These are phyloP conservation scores for Talaromyces pinophilus DNA, from an alignment of 2,329 filamentous ascomycete species.

Conservation along the genomic window DNA sequence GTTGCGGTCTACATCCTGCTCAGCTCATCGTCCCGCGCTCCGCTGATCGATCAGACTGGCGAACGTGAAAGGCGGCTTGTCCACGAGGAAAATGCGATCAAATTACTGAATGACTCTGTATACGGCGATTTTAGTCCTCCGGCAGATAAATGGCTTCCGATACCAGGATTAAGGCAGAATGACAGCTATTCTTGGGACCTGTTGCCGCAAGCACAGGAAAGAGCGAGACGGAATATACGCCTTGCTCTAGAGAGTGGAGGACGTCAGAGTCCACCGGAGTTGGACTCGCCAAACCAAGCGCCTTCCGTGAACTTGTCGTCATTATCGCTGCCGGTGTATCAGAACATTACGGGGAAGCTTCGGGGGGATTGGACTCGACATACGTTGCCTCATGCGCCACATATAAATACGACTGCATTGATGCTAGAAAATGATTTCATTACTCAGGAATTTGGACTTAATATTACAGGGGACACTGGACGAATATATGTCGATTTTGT, in stretches of 20 bases:
- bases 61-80: constrained; percentile 52
- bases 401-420: constrained; percentile 66
- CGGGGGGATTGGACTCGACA: constrained; percentile 72
- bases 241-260: constrained; percentile 37
- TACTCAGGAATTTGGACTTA: constrained; percentile 69
- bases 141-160: constrained; percentile 60
- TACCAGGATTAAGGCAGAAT: constrained; percentile 73
- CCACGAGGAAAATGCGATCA: constrained; percentile 54
- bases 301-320: constrained; percentile 40
- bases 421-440: constrained; percentile 68
- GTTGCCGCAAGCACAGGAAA: constrained; percentile 65
- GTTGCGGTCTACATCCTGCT: constrained; percentile 57
- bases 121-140: constrained; percentile 55
- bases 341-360: constrained; percentile 75
- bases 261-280: constrained; percentile 32
- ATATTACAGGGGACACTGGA: constrained; percentile 73
- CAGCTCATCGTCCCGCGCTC: constrained; percentile 49
- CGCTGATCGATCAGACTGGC: constrained; percentile 43
- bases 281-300: constrained; percentile 31
- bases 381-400: constrained; percentile 48
- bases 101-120: constrained; percentile 51
- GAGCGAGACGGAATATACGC: constrained; percentile 60
- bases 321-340: constrained; percentile 62
- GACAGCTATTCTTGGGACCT: constrained; percentile 80
- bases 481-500: constrained; percentile 69